Conservation (phyloP, 768 basidiomycete species). For the Coprinopsis cinerea region DNA sequence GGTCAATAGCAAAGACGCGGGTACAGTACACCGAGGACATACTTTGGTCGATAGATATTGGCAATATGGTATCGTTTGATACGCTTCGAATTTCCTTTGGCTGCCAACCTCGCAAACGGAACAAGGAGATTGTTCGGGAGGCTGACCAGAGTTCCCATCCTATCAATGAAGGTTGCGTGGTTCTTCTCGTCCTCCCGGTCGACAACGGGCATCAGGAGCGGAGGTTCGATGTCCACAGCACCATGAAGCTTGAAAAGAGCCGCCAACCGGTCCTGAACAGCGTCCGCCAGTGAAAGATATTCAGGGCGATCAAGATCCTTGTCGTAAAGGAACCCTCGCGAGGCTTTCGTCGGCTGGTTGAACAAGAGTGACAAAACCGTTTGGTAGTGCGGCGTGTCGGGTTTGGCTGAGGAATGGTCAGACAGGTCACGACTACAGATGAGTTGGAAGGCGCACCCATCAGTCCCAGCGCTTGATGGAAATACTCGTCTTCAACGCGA, state of each 20-base stretch:
- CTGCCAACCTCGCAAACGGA: constrained; percentile 82
- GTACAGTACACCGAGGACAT: constrained; percentile 12
- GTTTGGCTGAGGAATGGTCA: constrained; percentile 49
- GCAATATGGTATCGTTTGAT: constrained; percentile 83
- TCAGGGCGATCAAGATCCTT: constrained; percentile 61
- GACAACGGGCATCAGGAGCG: constrained; percentile 71
- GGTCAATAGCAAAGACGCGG: constrained; percentile 1
- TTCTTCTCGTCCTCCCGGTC: constrained; percentile 57
- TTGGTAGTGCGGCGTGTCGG: constrained; percentile 76
- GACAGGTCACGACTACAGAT: neutral
- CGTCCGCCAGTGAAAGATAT: constrained; percentile 63
- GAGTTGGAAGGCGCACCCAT: constrained; percentile 50
- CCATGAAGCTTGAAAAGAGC: constrained; percentile 85
- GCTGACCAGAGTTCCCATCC: constrained; percentile 69
- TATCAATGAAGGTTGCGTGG: constrained; percentile 73
- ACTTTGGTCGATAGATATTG: constrained; percentile 69
- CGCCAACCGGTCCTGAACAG: constrained; percentile 71
- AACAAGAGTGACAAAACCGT: constrained; percentile 75
- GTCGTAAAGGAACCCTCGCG: constrained; percentile 72
- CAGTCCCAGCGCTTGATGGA: constrained; percentile 69
- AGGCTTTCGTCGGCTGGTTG: constrained; percentile 58
- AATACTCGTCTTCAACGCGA: constrained; percentile 78
- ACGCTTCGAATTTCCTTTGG: constrained; percentile 52
- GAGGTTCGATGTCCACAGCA: constrained; percentile 82
- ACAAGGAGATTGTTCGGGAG: constrained; percentile 68